These are phyloP conservation scores for Tylopilus plumbeoviolaceoides DNA, from an alignment of 768 basidiomycete species.

Conservation along the genomic window DNA sequence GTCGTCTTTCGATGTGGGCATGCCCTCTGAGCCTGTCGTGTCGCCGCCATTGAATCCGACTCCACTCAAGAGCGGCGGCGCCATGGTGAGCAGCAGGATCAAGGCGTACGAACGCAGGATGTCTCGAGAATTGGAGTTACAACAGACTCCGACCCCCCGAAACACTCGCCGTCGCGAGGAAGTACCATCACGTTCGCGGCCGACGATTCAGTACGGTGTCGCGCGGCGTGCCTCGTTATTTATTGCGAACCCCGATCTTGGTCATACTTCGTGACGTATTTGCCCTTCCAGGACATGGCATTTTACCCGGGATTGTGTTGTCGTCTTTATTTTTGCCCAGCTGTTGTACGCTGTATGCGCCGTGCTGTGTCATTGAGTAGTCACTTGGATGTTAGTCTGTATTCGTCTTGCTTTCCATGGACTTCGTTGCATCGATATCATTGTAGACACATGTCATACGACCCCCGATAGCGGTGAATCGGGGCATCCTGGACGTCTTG, in stretches of 20 bases:
- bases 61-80: conserved; percentile 6
- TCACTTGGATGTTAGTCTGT: conserved; percentile 3
- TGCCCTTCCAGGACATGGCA: neutral
- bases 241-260: conserved; percentile 59
- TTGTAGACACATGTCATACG: neutral
- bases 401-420: conserved; percentile 1
- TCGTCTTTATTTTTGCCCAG: neutral
- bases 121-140: conserved; percentile 51
- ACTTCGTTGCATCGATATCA: conserved; percentile 7
- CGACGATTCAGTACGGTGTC: conserved; percentile 58
- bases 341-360: conserved; percentile 1
- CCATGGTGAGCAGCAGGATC: conserved; percentile 48
- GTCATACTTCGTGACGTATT: conserved; percentile 12
- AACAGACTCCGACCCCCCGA: conserved; percentile 26
- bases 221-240: conserved; percentile 60
- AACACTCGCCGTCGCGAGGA: conserved; percentile 44
- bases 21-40: neutral
- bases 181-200: conserved; percentile 35
- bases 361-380: conserved; percentile 6
- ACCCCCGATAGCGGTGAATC: neutral
- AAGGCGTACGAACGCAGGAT: conserved; percentile 54
- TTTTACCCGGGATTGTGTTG: neutral
- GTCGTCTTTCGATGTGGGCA: neutral
- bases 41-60: neutral
- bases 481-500: neutral